phyloP scores from a whole-genome alignment of 768 basidiomycete genomes.

The Phaeotremella fagi region DNA sequence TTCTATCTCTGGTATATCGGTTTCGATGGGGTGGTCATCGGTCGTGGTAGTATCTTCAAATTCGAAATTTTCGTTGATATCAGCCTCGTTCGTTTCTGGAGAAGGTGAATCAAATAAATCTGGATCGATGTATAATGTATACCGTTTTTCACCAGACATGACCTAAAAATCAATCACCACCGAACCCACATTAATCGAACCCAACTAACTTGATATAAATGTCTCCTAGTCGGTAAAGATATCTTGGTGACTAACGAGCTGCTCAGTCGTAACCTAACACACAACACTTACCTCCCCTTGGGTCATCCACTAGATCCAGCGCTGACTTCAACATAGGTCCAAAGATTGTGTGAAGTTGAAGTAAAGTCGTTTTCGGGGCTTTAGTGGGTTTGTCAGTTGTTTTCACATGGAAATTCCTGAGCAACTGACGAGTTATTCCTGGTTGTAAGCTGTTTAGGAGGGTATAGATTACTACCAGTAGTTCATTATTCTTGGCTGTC shows the following conservation, averaged over 20 bases:
- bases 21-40: neutral
- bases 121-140: conserved; percentile 27
- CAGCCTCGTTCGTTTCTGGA: neutral
- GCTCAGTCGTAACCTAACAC: conserved; percentile 1
- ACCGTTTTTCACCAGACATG: conserved; percentile 26
- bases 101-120: neutral
- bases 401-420: no score
- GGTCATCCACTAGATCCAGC: conserved; percentile 32
- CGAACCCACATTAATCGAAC: neutral
- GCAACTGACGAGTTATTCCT: no score
- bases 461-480: no score
- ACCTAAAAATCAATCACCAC: neutral
- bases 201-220: conserved; percentile 26
- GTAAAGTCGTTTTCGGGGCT: conserved; percentile 26
- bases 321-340: conserved; percentile 39
- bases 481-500: no score
- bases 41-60: no score
- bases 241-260: conserved; percentile 30
- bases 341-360: conserved; percentile 35
- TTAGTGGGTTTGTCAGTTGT: conserved; percentile 1
- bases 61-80: no score
- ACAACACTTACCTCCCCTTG: conserved; percentile 28
- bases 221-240: conserved; percentile 17
- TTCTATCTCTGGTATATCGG: neutral
- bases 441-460: conserved; percentile 25